Base-by-base conservation (phyloP, 352 stramenopile species). In the Phytophthora parvispora region DNA sequence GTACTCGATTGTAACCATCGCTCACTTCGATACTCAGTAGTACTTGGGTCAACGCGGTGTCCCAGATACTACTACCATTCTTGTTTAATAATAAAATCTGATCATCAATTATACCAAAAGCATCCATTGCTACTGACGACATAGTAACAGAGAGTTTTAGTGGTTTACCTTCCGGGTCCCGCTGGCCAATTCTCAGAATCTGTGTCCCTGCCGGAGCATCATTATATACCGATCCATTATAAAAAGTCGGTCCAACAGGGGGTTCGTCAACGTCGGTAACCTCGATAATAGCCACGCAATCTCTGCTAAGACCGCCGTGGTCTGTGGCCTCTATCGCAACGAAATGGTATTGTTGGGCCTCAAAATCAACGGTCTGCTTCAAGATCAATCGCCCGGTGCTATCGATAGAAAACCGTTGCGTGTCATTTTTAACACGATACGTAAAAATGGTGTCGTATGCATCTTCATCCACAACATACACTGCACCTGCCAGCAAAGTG, bases 201-300 rank as follows among this genome's bases (percentile, higher is more conserved):
- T 22, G 64, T 29, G 69, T 42, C 0, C 52, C 57, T 24, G 51
- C 16, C 1, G n/a, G 27, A 18, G 69, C 69, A 27, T 15, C 62
- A 31, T 59, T 52, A 47, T 83, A 75, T 15, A 86, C 52, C 0
- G 72, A 78, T 34, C 72, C 72, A 25, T 75, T 81, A 57, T 80
- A 84, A 34, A 45, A 28, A 10, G 36, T 68, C 24, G 60, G 31
- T 3, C 81, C 81, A 20, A 59, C 47, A 0, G 81, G 81, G 6
- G 70, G 54, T 42, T 89, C 81, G 31, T 89, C 54, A 2, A 79
- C 61, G 51, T 89, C 77, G 5, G 74, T 38, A 2, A 89, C 68
- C 12, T 87, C 72, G 1, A 89, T 24, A 8, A 72, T 49, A 45
- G 73, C 27, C 3, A 78, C 61, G 25, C 81, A 89, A 7, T 54